A percentile compares a stretch with the other conserved stretches of the same genome.
Evolutionary conservation across 1,139 yeast genomes (phyloP).

Genomic region (Sugiyamaella castrensis): DNA sequence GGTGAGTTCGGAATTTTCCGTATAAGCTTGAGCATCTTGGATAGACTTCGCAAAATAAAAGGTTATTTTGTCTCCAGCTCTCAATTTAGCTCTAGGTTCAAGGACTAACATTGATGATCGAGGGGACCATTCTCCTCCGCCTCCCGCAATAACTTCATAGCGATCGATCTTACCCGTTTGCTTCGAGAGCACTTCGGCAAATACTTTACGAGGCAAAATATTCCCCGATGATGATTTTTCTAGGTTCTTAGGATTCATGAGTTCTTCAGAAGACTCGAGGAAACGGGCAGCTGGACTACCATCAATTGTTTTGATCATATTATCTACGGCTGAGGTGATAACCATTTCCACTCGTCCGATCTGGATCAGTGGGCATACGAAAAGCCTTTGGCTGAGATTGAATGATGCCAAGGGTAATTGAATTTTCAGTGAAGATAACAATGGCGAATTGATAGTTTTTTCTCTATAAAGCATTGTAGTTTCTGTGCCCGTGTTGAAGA

Average conservation of each 20-base stretch:
- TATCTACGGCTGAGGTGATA: constrained; percentile 49
- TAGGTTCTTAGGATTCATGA: constrained; percentile 44
- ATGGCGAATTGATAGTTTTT: background rate
- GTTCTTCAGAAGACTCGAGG: constrained; percentile 45
- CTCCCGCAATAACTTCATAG: constrained; percentile 53
- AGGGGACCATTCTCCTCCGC: constrained; percentile 68
- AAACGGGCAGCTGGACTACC: constrained; percentile 50
- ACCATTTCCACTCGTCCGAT: constrained; percentile 30
- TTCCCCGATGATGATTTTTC: constrained; percentile 21
- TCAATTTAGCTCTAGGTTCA: constrained; percentile 52
- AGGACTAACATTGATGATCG: constrained; percentile 57
- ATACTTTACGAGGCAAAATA: constrained; percentile 37
- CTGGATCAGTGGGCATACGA: constrained; percentile 26
- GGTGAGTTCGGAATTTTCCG: constrained; percentile 18
- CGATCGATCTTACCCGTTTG: constrained; percentile 15
- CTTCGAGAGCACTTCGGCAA: constrained; percentile 23
- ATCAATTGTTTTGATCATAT: constrained; percentile 51
- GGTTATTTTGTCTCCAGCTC: constrained; percentile 47
- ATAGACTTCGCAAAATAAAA: constrained; percentile 41
- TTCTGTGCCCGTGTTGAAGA: constrained; percentile 33
- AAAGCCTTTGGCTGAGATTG: constrained; percentile 9
- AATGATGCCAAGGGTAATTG: constrained; percentile 20
- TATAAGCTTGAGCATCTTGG: constrained; percentile 16
- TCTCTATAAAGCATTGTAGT: constrained; percentile 26
- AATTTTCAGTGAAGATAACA: constrained; percentile 10